phyloP scores from a whole-genome alignment of 192 early-diverging fungal species.

The Chytriomyces sp. region DNA sequence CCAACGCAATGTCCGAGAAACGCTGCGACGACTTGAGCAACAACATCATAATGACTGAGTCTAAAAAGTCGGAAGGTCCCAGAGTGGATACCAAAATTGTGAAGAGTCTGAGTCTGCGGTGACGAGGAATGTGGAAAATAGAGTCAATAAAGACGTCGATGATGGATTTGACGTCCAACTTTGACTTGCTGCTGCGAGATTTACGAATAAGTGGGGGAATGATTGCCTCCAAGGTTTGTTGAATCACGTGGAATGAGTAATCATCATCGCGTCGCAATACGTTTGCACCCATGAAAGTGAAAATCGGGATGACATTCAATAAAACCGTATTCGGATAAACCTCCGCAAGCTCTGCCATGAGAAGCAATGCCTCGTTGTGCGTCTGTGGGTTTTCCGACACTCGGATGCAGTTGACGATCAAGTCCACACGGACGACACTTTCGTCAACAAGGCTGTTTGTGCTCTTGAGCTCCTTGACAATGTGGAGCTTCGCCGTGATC shows the following conservation, averaged over 20 bases:
- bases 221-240: slow-evolving; percentile 83
- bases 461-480: slow-evolving; percentile 40
- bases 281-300: slow-evolving; percentile 97
- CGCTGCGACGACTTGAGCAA: slow-evolving; percentile 69
- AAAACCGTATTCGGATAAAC: slow-evolving; percentile 83
- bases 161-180: slow-evolving; percentile 69
- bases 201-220: slow-evolving; percentile 74
- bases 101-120: slow-evolving; percentile 86
- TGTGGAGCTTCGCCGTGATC: slow-evolving; percentile 58
- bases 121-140: slow-evolving; percentile 87
- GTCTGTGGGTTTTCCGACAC: slow-evolving; percentile 92
- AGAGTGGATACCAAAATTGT: slow-evolving; percentile 78
- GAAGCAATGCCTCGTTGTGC: slow-evolving; percentile 81
- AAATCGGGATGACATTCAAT: slow-evolving; percentile 92
- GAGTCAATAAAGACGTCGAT: slow-evolving; percentile 92
- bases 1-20: slow-evolving; percentile 43
- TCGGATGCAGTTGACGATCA: slow-evolving; percentile 83
- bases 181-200: slow-evolving; percentile 11
- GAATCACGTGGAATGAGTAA: slow-evolving; percentile 94
- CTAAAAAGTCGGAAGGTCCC: slow-evolving; percentile 74
- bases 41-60: slow-evolving; percentile 71
- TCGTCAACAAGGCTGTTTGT: slow-evolving; percentile 50
- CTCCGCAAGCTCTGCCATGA: slow-evolving; percentile 84
- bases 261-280: slow-evolving; percentile 94
- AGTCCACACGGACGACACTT: slow-evolving; percentile 75